phyloP scores from a whole-genome alignment of 139 green algal genomes.

The Eudorina sp. region DNA sequence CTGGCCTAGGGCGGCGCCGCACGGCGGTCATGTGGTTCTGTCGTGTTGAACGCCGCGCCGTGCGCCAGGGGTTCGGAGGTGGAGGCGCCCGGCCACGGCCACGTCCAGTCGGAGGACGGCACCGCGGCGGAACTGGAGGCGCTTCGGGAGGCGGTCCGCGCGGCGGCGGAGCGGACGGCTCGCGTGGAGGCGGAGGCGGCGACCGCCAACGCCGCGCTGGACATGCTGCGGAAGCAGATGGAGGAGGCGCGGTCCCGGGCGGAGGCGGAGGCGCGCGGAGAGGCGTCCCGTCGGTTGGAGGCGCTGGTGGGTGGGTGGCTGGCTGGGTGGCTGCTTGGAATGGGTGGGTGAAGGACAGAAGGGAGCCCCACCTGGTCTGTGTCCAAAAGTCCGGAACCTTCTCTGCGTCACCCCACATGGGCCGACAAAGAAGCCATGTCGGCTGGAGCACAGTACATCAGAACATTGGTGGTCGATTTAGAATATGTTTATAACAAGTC shows the following conservation, averaged over 20 bases:
- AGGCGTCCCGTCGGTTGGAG: not conserved
- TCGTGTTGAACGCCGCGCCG: too few relatives aligned
- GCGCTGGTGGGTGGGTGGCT: conserved; percentile 8
- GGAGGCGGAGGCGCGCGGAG: conserved; percentile 6
- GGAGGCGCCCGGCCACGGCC: not conserved
- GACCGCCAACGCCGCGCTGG: not conserved
- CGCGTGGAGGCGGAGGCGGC: conserved; percentile 1
- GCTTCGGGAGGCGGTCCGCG: conserved; percentile 1
- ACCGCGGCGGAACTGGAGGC: conserved; percentile 34
- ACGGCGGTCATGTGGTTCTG: too few relatives aligned
- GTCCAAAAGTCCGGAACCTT: too few relatives aligned
- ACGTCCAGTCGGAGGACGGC: not conserved
- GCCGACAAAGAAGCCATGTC: too few relatives aligned
- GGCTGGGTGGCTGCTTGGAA: too few relatives aligned
- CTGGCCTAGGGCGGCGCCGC: too few relatives aligned
- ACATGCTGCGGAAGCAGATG: not conserved
- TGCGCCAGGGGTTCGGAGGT: not conserved
- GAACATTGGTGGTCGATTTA: too few relatives aligned
- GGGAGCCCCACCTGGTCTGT: too few relatives aligned
- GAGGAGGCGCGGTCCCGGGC: conserved; percentile 5
- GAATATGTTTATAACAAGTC: too few relatives aligned
- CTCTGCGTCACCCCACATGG: too few relatives aligned
- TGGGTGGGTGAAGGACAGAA: too few relatives aligned
- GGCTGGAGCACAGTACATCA: too few relatives aligned
- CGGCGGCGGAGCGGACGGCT: conserved; percentile 19